Evolutionary conservation across 352 stramenopile species (phyloP), one percentile per base, ranked within the genome.

Genomic region (Phytophthora cactorum): DNA sequence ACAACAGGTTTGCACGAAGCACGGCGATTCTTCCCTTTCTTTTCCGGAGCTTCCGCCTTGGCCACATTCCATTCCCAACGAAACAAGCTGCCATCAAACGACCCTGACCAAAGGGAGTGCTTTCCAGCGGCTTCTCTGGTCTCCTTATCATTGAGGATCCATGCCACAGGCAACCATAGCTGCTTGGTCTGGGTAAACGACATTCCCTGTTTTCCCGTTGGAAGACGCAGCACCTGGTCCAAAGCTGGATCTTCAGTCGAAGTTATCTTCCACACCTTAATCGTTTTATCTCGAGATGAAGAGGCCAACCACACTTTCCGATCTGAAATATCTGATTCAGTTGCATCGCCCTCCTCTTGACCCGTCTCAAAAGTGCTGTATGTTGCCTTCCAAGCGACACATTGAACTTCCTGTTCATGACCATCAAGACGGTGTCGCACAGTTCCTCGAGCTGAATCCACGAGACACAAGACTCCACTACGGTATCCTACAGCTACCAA

Each of bases 361-460:
- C 5, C 7, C 22, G 22, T 22, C 0, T 10, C 6, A 7, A 34
- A 5, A 2, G 3, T 36, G 10, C n/a, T 17, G 2, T 36, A 12
- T 32, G 49, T 56, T 29, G n/a, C 11, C 17, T 71, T 69, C 84
- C 86, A 94, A 29, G 65, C 62, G 12, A 86, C 46, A 14, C 72
- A 70, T 60, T 94, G 86, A 22, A 94, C 70, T 77, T 94, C 86
- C 38, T 92, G 78, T 15, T 92, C 81, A 60, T 94, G 86, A 1
- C 82, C 83, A 31, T 81, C 71, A 29, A 92, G 68, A 2, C 83
- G 78, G 31, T 86, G 68, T 0, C 63, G 64, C 4, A 91, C 50
- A 11, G 14, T 58, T 0, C 77, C 68, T 41, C 77, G 63, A 0
- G 64, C 54, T 15, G 70, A 49, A 31, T 92, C 78, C 1, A 92